phyloP scores from a whole-genome alignment of 495 filamentous ascomycete species.

The Penicillium taxi region DNA sequence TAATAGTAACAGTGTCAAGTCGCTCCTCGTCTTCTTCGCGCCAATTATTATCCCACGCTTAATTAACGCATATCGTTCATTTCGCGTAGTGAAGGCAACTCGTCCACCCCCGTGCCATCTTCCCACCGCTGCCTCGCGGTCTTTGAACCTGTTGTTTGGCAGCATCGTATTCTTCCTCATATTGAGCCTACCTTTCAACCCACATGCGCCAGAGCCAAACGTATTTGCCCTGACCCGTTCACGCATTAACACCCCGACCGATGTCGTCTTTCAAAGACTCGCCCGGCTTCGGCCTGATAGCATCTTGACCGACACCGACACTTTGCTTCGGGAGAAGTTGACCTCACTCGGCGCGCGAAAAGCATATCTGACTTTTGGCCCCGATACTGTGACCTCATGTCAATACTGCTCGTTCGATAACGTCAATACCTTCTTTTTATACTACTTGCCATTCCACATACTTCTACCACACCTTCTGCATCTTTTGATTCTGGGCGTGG shows the following conservation, averaged over 20 bases:
- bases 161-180: conserved; percentile 49
- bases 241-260: conserved; percentile 73
- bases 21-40: conserved; percentile 74
- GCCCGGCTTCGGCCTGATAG: conserved; percentile 47
- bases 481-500: conserved; percentile 57
- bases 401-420: conserved; percentile 76
- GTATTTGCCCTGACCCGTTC: conserved; percentile 71
- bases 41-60: conserved; percentile 72
- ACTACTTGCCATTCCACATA: conserved; percentile 63
- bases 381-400: conserved; percentile 60
- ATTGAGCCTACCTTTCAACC: conserved; percentile 61
- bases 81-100: conserved; percentile 47
- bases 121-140: conserved; percentile 34
- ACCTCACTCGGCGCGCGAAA: conserved; percentile 62
- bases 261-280: conserved; percentile 80
- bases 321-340: conserved; percentile 56
- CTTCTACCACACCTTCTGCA: conserved; percentile 72
- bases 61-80: conserved; percentile 59
- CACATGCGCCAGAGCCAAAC: conserved; percentile 53
- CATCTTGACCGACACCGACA: conserved; percentile 53
- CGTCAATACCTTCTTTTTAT: conserved; percentile 64
- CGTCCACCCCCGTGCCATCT: conserved; percentile 49
- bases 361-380: conserved; percentile 76
- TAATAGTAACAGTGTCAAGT: conserved; percentile 53
- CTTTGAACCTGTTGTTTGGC: conserved; percentile 55